phyloP scores from a whole-genome alignment of 305 asterid species.

The Fraxinus ornus region DNA sequence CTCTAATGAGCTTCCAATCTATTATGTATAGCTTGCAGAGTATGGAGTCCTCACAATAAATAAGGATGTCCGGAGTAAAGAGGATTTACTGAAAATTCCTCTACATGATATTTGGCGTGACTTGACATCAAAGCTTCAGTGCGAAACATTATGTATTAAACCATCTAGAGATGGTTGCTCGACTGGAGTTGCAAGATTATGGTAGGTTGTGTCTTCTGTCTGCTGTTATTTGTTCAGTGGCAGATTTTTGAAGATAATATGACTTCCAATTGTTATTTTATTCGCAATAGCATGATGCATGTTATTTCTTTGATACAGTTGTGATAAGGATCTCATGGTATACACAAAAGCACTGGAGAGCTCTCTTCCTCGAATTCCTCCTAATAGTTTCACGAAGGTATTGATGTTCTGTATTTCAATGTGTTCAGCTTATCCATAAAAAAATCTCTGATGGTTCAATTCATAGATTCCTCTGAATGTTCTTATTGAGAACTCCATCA shows the following conservation, averaged over 20 bases:
- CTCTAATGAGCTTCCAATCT: slow-evolving; percentile 21
- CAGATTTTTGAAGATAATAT: background rate
- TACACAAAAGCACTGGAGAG: slow-evolving; percentile 59
- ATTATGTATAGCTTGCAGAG: slow-evolving; percentile 54
- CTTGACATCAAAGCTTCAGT: slow-evolving; percentile 60
- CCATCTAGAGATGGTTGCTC: slow-evolving; percentile 97
- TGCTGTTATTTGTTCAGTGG: slow-evolving; percentile 9
- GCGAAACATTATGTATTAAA: slow-evolving; percentile 68
- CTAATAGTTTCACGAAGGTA: slow-evolving; percentile 85
- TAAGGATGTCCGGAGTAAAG: slow-evolving; percentile 62
- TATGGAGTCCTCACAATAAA: slow-evolving; percentile 74
- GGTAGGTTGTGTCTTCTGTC: slow-evolving; percentile 38
- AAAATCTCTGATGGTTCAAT: background rate
- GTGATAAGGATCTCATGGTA: slow-evolving; percentile 61
- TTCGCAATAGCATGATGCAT: background rate
- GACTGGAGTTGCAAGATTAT: slow-evolving; percentile 88
- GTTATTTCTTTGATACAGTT: slow-evolving; percentile 43
- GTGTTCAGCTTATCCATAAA: background rate
- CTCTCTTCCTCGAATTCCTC: slow-evolving; percentile 64
- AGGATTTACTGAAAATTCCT: slow-evolving; percentile 47
- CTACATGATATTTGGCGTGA: slow-evolving; percentile 59
- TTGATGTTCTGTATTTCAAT: background rate
- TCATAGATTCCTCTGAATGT: background rate
- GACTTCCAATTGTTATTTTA: background rate
- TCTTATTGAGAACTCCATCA: background rate